Conservation (phyloP, 1,284 basidiomycete genomes). For the Pascua guehoae region DNA sequence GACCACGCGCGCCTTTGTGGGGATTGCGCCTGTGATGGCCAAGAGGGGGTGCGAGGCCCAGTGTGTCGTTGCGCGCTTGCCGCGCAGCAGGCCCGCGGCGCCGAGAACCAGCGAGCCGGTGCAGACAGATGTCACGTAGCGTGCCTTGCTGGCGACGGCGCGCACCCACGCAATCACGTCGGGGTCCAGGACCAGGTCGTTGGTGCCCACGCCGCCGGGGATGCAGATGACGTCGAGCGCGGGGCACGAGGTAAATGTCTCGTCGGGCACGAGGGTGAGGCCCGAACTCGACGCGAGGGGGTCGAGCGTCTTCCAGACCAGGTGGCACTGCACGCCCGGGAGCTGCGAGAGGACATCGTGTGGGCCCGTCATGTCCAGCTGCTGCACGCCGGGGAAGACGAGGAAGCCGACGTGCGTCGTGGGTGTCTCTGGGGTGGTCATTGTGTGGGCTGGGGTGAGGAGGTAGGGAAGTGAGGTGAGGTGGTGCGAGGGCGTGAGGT, state of each 20-base stretch:
- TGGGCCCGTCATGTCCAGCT: constrained; percentile 13
- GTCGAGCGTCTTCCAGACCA: neutral
- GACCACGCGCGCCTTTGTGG: constrained; percentile 5
- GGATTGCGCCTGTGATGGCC: constrained; percentile 1
- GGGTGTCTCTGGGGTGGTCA: no score
- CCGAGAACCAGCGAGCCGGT: constrained; percentile 14
- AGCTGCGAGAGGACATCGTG: constrained; percentile 7
- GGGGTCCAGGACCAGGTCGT: neutral
- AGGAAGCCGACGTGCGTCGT: constrained; percentile 5
- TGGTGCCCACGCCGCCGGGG: constrained; percentile 7
- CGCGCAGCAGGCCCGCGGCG: constrained; percentile 6
- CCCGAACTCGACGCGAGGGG: neutral
- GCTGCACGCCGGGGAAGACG: constrained; percentile 8
- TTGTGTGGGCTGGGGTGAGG: no score
- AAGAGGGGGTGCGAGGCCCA: constrained; percentile 4
- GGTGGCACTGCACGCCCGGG: neutral
- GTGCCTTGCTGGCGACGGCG: neutral
- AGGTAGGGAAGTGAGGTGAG: no score
- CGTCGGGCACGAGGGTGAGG: neutral
- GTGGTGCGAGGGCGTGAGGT: no score
- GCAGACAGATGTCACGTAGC: constrained; percentile 10
- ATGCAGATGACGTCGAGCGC: constrained; percentile 5
- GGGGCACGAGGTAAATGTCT: neutral
- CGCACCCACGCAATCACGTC: neutral
- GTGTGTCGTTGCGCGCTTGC: constrained; percentile 8